Evolutionary conservation across 2,329 filamentous ascomycete species (phyloP).

Genomic region (Metarhizium humberi): DNA sequence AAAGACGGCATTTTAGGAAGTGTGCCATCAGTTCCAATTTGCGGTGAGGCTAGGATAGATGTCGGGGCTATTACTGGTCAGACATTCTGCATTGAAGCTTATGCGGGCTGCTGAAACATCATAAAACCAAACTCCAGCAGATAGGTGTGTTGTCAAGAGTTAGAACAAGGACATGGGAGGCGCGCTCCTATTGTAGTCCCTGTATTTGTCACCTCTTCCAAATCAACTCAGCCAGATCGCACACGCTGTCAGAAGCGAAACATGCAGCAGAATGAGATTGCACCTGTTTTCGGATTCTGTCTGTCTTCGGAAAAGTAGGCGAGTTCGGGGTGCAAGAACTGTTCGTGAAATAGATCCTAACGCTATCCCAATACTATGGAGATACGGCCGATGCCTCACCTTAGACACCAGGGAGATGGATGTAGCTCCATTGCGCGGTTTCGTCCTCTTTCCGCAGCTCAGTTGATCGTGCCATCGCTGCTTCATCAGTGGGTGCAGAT

Average conservation of each 20-base stretch:
- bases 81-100: not conserved
- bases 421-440: slow-evolving; percentile 24
- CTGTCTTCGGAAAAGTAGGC: not conserved
- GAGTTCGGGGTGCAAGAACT: not conserved
- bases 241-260: not conserved
- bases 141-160: no score
- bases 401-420: slow-evolving; percentile 27
- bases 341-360: slow-evolving; percentile 4
- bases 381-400: not conserved
- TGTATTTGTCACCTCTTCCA: not conserved
- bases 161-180: no score
- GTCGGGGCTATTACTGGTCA: not conserved
- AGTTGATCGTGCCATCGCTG: slow-evolving; percentile 10
- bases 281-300: not conserved
- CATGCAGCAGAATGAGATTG: not conserved
- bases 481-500: slow-evolving; percentile 16
- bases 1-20: not conserved
- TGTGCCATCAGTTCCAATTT: not conserved
- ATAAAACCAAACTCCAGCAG: no score
- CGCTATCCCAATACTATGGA: not conserved
- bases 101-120: no score
- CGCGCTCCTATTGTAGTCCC: no score
- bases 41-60: not conserved
- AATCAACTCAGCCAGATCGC: not conserved
- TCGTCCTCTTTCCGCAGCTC: slow-evolving; percentile 12